phyloP scores from a whole-genome alignment of 2,329 filamentous ascomycete genomes.

The Fusarium sacchari region DNA sequence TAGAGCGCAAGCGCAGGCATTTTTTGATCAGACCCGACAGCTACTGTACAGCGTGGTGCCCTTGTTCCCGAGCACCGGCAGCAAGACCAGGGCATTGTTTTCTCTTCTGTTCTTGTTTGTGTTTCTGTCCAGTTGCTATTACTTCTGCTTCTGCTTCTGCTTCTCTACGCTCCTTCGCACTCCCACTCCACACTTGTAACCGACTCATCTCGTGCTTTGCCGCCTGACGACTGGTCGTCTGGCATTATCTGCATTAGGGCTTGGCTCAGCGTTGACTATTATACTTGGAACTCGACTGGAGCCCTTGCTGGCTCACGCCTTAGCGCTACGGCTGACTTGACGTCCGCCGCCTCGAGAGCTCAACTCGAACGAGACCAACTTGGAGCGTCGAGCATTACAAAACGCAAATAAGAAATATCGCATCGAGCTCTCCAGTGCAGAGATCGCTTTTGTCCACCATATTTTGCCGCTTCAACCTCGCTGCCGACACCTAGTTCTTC shows the following conservation, averaged over 20 bases:
- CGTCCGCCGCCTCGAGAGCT: constrained; percentile 35
- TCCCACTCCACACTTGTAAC: constrained; percentile 33
- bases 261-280: constrained; percentile 39
- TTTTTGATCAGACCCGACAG: constrained; percentile 5
- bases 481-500: constrained; percentile 16
- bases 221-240: constrained; percentile 47
- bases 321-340: constrained; percentile 44
- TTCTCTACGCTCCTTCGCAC: constrained; percentile 46
- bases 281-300: constrained; percentile 39
- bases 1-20: constrained; percentile 35
- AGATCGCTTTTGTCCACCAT: constrained; percentile 13
- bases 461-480: constrained; percentile 19
- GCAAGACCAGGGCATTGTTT: constrained; percentile 32
- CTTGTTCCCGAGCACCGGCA: constrained; percentile 32
- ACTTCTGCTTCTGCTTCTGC: constrained; percentile 33
- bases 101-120: constrained; percentile 32
- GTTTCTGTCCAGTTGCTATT: constrained; percentile 10
- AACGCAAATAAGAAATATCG: constrained; percentile 16
- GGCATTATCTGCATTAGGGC: constrained; percentile 44
- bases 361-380: constrained; percentile 19
- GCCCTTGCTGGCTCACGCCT: constrained; percentile 30
- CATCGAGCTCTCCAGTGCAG: constrained; percentile 22
- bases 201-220: constrained; percentile 32
- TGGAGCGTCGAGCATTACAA: constrained; percentile 22
- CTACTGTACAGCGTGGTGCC: constrained; percentile 15